Conservation (phyloP, 2,329 filamentous ascomycete genomes). For the Teratosphaeria zuluensis region DNA sequence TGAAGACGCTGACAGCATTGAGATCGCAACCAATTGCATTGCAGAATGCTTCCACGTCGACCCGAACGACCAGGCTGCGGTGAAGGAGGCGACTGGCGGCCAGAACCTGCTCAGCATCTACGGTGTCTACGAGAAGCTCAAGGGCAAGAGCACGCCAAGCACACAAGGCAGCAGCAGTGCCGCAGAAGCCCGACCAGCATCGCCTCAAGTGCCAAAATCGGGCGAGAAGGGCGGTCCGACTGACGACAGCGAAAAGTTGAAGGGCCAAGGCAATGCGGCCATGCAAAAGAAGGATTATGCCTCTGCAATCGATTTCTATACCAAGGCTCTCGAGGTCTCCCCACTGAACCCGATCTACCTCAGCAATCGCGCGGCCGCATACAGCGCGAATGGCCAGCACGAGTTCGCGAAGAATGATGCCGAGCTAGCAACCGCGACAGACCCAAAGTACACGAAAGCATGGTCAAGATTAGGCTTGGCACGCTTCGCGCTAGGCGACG, state of each 20-base stretch:
- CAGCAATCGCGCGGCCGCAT: conserved; percentile 90
- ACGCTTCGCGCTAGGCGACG: conserved; percentile 82
- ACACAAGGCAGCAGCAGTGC: conserved; percentile 33
- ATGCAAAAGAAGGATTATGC: conserved; percentile 92
- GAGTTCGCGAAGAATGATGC: conserved; percentile 76
- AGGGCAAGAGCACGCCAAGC: conserved; percentile 49
- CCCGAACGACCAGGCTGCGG: conserved; percentile 61
- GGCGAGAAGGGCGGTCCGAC: conserved; percentile 39
- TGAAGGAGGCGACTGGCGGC: conserved; percentile 67
- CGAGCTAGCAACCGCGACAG: conserved; percentile 76
- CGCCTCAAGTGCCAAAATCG: conserved; percentile 30
- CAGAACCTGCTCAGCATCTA: conserved; percentile 89
- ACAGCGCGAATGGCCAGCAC: conserved; percentile 77
- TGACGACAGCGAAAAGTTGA: conserved; percentile 77
- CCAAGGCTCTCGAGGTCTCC: conserved; percentile 68
- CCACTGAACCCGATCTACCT: conserved; percentile 92
- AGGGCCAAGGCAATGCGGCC: conserved; percentile 83
- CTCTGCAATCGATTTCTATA: conserved; percentile 75
- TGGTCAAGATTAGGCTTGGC: conserved; percentile 92
- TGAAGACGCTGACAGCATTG: conserved; percentile 88
- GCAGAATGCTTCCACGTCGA: conserved; percentile 92
- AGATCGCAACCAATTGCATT: conserved; percentile 91
- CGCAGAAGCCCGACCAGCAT: conserved; percentile 15
- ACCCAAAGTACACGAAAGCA: conserved; percentile 92
- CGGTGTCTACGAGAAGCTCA: conserved; percentile 91